These are phyloP conservation scores for Globisporangium radiosum DNA, from an alignment of 352 stramenopile species.

Conservation along the genomic window DNA sequence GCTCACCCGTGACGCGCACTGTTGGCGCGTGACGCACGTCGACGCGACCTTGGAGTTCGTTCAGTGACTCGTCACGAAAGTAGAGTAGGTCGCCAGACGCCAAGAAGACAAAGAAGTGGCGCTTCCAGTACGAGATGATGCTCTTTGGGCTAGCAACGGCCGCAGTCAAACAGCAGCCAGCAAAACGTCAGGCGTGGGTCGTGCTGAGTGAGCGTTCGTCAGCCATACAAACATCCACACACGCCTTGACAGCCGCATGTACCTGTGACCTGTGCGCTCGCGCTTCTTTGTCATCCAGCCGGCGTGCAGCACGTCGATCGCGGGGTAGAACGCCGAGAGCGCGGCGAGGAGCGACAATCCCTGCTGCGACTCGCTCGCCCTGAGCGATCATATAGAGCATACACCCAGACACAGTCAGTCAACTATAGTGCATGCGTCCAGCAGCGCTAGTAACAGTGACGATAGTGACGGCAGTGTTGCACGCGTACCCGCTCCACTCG, in stretches of 20 bases:
- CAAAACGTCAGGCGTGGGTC: no score
- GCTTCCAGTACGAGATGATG: conserved; percentile 84
- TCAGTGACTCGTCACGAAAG: conserved; percentile 68
- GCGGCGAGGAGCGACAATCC: conserved; percentile 66
- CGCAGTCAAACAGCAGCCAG: background rate
- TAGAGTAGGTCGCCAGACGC: conserved; percentile 70
- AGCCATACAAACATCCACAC: no score
- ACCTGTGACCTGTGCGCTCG: conserved; percentile 62
- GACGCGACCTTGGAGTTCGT: conserved; percentile 64
- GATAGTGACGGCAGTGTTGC: background rate
- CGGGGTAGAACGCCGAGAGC: conserved; percentile 70
- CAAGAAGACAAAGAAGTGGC: conserved; percentile 74
- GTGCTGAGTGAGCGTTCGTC: no score
- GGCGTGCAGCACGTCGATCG: conserved; percentile 59
- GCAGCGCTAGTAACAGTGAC: background rate
- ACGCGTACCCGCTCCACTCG: conserved; percentile 49
- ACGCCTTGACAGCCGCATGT: background rate
- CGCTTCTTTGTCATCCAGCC: conserved; percentile 72
- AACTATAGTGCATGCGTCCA: background rate
- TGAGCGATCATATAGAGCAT: conserved; percentile 7
- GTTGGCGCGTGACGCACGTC: conserved; percentile 74
- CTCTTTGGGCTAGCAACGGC: conserved; percentile 31
- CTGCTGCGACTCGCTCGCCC: conserved; percentile 67
- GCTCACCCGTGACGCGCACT: conserved; percentile 68
- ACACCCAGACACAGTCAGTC: background rate